These are phyloP conservation scores for Terana coerulea DNA, from an alignment of 768 basidiomycete species.

Conservation along the genomic window DNA sequence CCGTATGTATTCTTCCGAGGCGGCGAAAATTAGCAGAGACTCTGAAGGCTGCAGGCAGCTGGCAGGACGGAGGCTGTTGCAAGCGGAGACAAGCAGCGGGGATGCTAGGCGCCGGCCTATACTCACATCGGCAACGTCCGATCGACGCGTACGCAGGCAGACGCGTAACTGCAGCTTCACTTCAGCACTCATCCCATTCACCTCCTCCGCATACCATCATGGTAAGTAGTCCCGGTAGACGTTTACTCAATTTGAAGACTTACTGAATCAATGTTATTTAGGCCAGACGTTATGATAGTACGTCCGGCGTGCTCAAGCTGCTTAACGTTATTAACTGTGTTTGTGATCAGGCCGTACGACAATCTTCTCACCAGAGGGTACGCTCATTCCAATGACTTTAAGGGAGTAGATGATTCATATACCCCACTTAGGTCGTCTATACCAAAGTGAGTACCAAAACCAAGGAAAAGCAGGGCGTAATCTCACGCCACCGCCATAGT, in stretches of 20 bases:
- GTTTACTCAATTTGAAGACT: not conserved
- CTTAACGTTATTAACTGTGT: constrained; percentile 12
- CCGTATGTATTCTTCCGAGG: too few relatives aligned
- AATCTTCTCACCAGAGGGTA: constrained; percentile 98
- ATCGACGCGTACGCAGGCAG: constrained; percentile 12
- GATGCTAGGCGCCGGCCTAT: not conserved
- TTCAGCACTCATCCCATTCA: not conserved
- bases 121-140: constrained; percentile 4
- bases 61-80: too few relatives aligned
- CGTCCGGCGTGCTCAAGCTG: constrained; percentile 29
- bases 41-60: too few relatives aligned
- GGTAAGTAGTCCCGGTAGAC: not conserved
- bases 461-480: constrained; percentile 99
- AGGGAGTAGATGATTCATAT: too few relatives aligned
- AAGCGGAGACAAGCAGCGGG: not conserved
- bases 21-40: too few relatives aligned
- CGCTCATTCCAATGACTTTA: too few relatives aligned
- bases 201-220: not conserved
- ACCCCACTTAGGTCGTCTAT: constrained; percentile 73
- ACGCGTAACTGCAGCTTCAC: constrained; percentile 4
- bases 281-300: constrained; percentile 96
- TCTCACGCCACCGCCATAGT: constrained; percentile 92
- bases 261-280: constrained; percentile 24
- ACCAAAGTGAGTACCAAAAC: constrained; percentile 87
- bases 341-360: constrained; percentile 92